phyloP scores from a whole-genome alignment of 192 early-diverging fungal genomes.

The Podila clonocystis region DNA sequence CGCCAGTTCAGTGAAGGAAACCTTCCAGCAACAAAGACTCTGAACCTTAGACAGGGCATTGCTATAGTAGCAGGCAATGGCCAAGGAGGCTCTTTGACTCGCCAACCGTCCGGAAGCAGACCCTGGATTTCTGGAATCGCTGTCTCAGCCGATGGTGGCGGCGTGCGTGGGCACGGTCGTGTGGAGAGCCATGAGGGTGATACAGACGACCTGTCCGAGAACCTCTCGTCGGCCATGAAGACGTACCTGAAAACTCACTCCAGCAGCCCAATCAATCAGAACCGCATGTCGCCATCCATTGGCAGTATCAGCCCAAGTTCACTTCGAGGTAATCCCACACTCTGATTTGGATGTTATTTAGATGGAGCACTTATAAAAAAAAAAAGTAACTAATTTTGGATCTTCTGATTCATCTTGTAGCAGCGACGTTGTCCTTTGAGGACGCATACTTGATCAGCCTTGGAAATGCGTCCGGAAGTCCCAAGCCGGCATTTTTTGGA shows the following conservation, averaged over 20 bases:
- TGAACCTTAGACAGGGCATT: conserved; percentile 57
- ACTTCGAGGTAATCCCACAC: conserved; percentile 21
- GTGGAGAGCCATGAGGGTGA: conserved; percentile 45
- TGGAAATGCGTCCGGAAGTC: conserved; percentile 40
- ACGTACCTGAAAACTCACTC: conserved; percentile 23
- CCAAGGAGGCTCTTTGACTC: conserved; percentile 5
- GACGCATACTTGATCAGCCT: conserved; percentile 63
- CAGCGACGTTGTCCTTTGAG: conserved; percentile 64
- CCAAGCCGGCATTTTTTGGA: conserved; percentile 25
- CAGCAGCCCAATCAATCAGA: conserved; percentile 43
- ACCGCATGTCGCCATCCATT: conserved; percentile 36
- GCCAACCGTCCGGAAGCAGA: conserved; percentile 29
- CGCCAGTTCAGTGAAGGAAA: conserved; percentile 39
- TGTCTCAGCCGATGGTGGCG: conserved; percentile 17
- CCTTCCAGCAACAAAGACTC: conserved; percentile 51
- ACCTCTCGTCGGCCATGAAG: conserved; percentile 30
- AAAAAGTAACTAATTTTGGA: not conserved
- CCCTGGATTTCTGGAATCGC: conserved; percentile 38
- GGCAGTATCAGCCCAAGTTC: conserved; percentile 42
- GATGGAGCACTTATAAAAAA: not conserved
- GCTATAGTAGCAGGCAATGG: conserved; percentile 53
- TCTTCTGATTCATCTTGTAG: conserved; percentile 1
- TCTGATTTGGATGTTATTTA: not conserved
- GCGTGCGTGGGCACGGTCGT: conserved; percentile 20
- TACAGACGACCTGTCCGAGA: conserved; percentile 32